These are phyloP conservation scores for Globisporangium orthogonon DNA, from an alignment of 352 stramenopile species.

Conservation along the genomic window DNA sequence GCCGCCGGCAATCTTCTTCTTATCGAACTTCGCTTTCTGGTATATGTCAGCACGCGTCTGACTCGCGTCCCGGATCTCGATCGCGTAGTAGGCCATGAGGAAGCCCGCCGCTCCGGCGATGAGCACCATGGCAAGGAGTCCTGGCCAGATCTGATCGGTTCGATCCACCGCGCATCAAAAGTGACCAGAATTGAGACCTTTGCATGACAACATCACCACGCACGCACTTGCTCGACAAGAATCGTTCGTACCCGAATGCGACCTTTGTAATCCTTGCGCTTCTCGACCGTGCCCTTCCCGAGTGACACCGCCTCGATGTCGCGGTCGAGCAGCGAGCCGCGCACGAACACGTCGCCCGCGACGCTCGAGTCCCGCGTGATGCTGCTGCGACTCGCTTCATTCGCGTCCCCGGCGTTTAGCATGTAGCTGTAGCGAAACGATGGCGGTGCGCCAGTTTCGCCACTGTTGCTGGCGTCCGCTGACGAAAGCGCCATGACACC, in stretches of 20 bases:
- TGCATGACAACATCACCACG: background rate
- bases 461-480: background rate
- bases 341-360: constrained; percentile 14
- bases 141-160: constrained; percentile 23
- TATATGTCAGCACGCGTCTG: constrained; percentile 9
- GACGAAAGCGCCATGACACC: background rate
- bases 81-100: constrained; percentile 19
- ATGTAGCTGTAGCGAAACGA: constrained; percentile 17
- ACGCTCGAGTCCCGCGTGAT: constrained; percentile 2
- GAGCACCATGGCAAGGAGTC: constrained; percentile 16
- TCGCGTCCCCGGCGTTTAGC: constrained; percentile 1
- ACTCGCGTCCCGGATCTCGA: constrained; percentile 14
- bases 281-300: constrained; percentile 4
- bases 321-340: constrained; percentile 16
- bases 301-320: constrained; percentile 13
- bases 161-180: background rate
- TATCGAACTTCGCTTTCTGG: constrained; percentile 15
- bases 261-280: constrained; percentile 16
- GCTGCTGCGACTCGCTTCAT: constrained; percentile 5
- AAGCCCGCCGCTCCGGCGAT: constrained; percentile 7
- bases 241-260: constrained; percentile 13
- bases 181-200: background rate
- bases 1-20: constrained; percentile 15
- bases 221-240: background rate
- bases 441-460: background rate